Evolutionary conservation across 139 green algal genomes (phyloP).

Genomic region (Micractinium sp.): DNA sequence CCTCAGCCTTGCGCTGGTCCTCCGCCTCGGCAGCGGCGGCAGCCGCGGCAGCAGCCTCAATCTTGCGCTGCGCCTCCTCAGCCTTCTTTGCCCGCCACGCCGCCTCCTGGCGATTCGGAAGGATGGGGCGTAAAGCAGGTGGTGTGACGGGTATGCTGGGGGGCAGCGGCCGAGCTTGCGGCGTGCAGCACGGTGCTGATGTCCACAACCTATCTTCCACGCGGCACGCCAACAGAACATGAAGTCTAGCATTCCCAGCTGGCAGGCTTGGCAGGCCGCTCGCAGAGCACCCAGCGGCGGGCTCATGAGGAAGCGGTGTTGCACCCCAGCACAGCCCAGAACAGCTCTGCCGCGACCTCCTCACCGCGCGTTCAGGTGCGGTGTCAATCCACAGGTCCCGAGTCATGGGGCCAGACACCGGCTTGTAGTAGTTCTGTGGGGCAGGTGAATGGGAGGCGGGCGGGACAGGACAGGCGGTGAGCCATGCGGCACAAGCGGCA

Average conservation of each 20-base stretch:
- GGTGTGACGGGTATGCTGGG: neutral
- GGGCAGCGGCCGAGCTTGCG: no score
- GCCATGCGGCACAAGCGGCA: neutral
- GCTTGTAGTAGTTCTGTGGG: constrained; percentile 66
- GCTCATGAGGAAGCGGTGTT: neutral
- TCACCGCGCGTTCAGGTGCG: constrained; percentile 47
- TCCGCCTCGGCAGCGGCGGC: constrained; percentile 42
- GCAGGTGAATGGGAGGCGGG: neutral
- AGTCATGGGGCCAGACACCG: constrained; percentile 53
- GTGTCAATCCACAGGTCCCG: constrained; percentile 64
- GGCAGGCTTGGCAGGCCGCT: neutral
- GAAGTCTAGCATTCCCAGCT: neutral
- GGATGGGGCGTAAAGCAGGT: neutral
- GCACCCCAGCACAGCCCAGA: neutral
- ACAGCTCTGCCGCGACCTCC: neutral
- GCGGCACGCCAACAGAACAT: no score
- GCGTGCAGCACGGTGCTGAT: no score
- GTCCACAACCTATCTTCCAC: no score
- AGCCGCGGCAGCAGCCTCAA: constrained; percentile 28
- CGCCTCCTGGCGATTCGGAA: constrained; percentile 19
- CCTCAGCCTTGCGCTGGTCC: constrained; percentile 33
- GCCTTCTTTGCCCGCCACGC: constrained; percentile 26
- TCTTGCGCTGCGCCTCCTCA: constrained; percentile 19
- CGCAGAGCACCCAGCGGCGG: neutral
- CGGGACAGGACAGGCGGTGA: neutral